These are phyloP conservation scores for Tagetes patula DNA, from an alignment of 129 eudicot species.

Conservation along the genomic window DNA sequence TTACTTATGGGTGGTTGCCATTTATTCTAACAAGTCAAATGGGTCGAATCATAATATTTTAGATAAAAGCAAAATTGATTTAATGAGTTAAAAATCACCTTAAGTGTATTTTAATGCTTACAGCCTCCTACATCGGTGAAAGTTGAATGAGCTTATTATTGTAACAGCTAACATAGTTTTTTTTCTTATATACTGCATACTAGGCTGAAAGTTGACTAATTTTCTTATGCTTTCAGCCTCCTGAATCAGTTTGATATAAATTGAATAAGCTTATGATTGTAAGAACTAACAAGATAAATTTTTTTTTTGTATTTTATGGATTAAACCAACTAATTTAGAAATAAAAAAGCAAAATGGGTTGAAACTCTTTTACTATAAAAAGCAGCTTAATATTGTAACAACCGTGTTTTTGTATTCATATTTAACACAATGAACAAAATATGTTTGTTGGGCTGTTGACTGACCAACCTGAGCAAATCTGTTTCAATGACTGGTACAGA, in stretches of 20 bases:
- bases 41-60: not conserved
- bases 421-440: not conserved
- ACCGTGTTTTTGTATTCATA: not conserved
- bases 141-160: not conserved
- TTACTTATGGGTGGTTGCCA: not conserved
- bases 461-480: not conserved
- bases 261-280: too few relatives aligned
- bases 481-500: slow-evolving; percentile 37
- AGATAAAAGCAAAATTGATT: not conserved
- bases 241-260: not conserved
- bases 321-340: too few relatives aligned
- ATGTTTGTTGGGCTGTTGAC: not conserved
- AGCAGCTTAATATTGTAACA: not conserved
- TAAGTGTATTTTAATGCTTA: slow-evolving; percentile 4
- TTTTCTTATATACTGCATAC: not conserved
- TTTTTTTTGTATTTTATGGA: too few relatives aligned
- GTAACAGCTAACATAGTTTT: not conserved
- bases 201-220: not conserved
- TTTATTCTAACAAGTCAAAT: not conserved
- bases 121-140: not conserved
- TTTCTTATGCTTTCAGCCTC: not conserved
- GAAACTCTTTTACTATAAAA: not conserved
- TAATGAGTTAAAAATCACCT: not conserved
- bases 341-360: too few relatives aligned
- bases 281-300: too few relatives aligned